Conservation (phyloP, 108 stramenopile genomes). For the Nitzschia putrida region DNA sequence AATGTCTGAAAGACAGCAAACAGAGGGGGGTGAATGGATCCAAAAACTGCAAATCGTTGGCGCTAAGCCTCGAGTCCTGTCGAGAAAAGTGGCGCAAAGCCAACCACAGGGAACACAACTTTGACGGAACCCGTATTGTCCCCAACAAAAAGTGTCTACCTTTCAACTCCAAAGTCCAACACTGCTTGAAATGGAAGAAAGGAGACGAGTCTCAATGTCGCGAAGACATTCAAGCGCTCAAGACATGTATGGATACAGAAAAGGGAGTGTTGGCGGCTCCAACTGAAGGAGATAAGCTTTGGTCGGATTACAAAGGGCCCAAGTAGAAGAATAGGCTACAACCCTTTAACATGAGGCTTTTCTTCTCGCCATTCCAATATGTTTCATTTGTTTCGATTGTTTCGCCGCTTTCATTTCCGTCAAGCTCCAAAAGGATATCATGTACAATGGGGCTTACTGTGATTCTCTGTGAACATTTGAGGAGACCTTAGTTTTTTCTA, state of each 20-base stretch:
- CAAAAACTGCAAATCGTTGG: constrained; percentile 24
- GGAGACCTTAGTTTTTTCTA: too few relatives aligned
- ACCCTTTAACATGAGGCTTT: too few relatives aligned
- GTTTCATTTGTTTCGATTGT: too few relatives aligned
- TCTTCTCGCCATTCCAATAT: too few relatives aligned
- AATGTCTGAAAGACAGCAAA: constrained; percentile 31
- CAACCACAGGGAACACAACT: constrained; percentile 7
- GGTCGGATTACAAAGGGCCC: constrained; percentile 27
- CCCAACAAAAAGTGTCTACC: constrained; percentile 36
- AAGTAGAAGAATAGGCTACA: background rate
- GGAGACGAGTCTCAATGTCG: constrained; percentile 33
- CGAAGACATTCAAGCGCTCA: constrained; percentile 18
- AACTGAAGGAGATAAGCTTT: constrained; percentile 39
- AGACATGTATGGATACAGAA: constrained; percentile 20
- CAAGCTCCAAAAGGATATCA: too few relatives aligned
- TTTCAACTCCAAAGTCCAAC: constrained; percentile 27
- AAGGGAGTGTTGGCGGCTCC: constrained; percentile 27
- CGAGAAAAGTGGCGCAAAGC: constrained; percentile 38
- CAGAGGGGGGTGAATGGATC: constrained; percentile 11
- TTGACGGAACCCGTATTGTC: constrained; percentile 36
- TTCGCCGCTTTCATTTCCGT: too few relatives aligned
- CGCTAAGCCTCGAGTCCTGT: constrained; percentile 24
- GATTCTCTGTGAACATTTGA: too few relatives aligned
- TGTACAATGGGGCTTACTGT: too few relatives aligned
- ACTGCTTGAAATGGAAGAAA: constrained; percentile 36